A percentile compares a stretch with the other conserved stretches of the same genome.
Evolutionary conservation across 352 stramenopile species (phyloP).

Genomic region (Globisporangium spinosum): DNA sequence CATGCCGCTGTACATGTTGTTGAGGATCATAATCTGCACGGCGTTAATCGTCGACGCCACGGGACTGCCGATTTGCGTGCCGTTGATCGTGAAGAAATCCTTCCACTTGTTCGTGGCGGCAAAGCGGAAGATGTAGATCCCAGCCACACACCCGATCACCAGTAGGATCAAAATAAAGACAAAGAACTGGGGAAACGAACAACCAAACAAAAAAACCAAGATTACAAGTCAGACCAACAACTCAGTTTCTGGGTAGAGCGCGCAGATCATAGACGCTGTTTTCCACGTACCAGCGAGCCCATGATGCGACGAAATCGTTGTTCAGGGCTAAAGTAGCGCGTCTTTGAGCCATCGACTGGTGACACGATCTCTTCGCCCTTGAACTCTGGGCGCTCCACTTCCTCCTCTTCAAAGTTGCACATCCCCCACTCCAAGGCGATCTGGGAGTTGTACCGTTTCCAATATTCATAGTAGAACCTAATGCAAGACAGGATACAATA

Average conservation of each 20-base stretch:
- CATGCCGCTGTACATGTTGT: conserved; percentile 64
- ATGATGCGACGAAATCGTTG: conserved; percentile 60
- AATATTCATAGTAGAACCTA: conserved; percentile 80
- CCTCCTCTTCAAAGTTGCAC: conserved; percentile 67
- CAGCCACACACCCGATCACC: conserved; percentile 56
- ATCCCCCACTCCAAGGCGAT: conserved; percentile 75
- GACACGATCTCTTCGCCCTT: conserved; percentile 66
- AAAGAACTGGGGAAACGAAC: conserved; percentile 39
- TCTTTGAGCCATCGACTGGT: conserved; percentile 65
- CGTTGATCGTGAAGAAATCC: conserved; percentile 54
- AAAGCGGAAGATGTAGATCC: conserved; percentile 76
- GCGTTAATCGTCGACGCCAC: conserved; percentile 76
- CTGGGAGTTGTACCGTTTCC: conserved; percentile 74
- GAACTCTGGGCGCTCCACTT: conserved; percentile 69
- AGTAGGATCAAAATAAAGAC: conserved; percentile 67
- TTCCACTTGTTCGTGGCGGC: conserved; percentile 52
- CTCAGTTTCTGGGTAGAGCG: neutral
- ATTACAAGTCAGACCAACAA: conserved; percentile 1
- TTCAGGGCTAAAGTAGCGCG: conserved; percentile 74
- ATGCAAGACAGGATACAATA: neutral
- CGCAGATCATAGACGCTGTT: neutral
- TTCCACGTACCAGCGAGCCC: conserved; percentile 48
- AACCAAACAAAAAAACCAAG: neutral
- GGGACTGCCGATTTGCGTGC: conserved; percentile 36
- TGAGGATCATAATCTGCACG: conserved; percentile 81